Evolutionary conservation across 352 stramenopile genomes (phyloP).

Genomic region (Globisporangium barbulae): DNA sequence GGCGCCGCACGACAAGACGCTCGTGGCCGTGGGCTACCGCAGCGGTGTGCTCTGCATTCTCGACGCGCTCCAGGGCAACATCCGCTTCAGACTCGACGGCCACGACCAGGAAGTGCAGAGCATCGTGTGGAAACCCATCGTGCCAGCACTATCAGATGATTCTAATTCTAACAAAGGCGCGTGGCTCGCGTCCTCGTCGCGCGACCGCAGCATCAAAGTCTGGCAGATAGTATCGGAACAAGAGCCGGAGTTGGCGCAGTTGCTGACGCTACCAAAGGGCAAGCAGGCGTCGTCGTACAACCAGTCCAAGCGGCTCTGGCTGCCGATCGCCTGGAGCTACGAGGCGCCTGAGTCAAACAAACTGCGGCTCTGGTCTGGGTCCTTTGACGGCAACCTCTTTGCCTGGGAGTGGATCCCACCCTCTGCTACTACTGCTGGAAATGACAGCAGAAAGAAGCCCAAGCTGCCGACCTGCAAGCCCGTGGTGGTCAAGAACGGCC

Average conservation of each 20-base stretch:
- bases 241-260: conserved; percentile 25
- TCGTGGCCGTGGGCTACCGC: conserved; percentile 68
- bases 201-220: conserved; percentile 68
- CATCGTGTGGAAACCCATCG: conserved; percentile 32
- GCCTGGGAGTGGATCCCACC: conserved; percentile 48
- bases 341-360: background rate
- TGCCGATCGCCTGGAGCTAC: conserved; percentile 61
- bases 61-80: conserved; percentile 26
- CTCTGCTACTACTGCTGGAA: background rate
- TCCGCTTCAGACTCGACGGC: conserved; percentile 46
- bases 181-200: conserved; percentile 62
- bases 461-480: conserved; percentile 30
- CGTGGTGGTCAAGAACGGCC: conserved; percentile 51
- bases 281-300: conserved; percentile 61
- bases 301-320: conserved; percentile 69
- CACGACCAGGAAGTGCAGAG: conserved; percentile 77
- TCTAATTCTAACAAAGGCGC: conserved; percentile 4
- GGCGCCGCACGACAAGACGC: conserved; percentile 40
- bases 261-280: conserved; percentile 48
- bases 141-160: background rate
- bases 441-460: conserved; percentile 4
- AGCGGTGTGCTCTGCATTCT: conserved; percentile 67
- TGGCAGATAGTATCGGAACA: conserved; percentile 26
- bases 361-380: conserved; percentile 64
- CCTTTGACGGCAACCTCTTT: conserved; percentile 62